Evolutionary conservation across 116 monocot genomes (phyloP), one percentile per base, ranked within the genome.

Genomic region (Iris pallida): DNA sequence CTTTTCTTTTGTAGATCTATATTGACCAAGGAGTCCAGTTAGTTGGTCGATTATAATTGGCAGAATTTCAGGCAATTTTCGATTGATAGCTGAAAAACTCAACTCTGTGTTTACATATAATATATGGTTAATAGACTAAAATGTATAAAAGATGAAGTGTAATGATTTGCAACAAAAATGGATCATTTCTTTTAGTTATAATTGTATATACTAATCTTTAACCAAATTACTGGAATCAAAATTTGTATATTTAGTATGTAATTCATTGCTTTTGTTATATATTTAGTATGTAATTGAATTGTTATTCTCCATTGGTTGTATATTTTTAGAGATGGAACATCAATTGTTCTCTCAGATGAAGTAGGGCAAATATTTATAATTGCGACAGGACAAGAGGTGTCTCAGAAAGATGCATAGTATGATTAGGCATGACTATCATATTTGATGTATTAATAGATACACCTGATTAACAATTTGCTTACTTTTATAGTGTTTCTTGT

Each of bases 331-430:
- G 99, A 99, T 86, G 99, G 99, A 16, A 99, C 93, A 65, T 99
- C 99, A 56, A 72, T 99, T 71, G 78, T 99, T 82, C 84, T 99
- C 55, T 99, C 99, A 40, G 99, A 99, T 79, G 99, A 99, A 86
- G 90, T 88, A 73, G 99, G 99, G 4, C 99, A 99, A 71, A 88
- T 99, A 73, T 90, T 84, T 71, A 79, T 99, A 47, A 86, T 99
- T 65, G 85, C 86, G 44, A 99, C 99, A 9, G 99, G 99, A 14
- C 90, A 99, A 81, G 99, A 93, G 61, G 99, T 88, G 66, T 90
- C 99, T 46, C 93, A 90, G 64, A 93, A 99, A 72, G 90, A 99
- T 83, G 93, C 99, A 51, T 82, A 93, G 79, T 99, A 90, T 86
- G 99, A 99, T 71, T 93, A 99, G 88, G 99, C 93, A 72, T 16